Evolutionary conservation across 768 basidiomycete species (phyloP).

Genomic region (Phlebiopsis gigantea): DNA sequence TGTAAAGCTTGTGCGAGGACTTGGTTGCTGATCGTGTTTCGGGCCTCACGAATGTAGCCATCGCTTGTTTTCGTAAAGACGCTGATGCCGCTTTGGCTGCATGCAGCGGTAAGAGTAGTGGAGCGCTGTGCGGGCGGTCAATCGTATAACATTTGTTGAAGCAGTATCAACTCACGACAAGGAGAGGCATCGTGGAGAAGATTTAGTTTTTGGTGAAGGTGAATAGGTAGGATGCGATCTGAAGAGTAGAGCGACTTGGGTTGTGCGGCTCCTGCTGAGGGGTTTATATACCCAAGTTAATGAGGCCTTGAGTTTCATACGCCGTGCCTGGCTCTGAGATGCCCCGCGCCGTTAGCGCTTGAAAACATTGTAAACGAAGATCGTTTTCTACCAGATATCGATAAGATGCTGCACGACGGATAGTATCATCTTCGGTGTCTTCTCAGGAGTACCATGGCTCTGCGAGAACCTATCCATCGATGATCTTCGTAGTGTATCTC

Average conservation of each 20-base stretch:
- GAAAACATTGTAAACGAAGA: no score
- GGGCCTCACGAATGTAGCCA: neutral
- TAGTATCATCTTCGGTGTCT: no score
- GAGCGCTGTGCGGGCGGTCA: neutral
- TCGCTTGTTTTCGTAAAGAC: constrained; percentile 2
- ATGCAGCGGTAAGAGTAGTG: constrained; percentile 1
- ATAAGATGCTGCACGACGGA: neutral
- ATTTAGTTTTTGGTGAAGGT: neutral
- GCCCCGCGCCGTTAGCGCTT: no score
- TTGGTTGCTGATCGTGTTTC: neutral
- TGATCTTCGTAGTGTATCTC: neutral
- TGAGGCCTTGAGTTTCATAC: no score
- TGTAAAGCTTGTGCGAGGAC: neutral
- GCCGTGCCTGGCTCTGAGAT: no score
- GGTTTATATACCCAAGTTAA: no score
- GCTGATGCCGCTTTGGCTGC: neutral
- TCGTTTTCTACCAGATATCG: neutral
- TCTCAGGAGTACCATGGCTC: neutral
- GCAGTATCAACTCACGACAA: neutral
- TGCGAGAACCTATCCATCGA: neutral
- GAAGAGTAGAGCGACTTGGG: neutral
- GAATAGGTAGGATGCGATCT: neutral
- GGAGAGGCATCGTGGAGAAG: neutral
- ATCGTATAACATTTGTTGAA: no score
- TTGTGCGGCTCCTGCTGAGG: neutral